Base-by-base conservation (phyloP, 345 rosid species). In the Pseudoturritis turrita region DNA sequence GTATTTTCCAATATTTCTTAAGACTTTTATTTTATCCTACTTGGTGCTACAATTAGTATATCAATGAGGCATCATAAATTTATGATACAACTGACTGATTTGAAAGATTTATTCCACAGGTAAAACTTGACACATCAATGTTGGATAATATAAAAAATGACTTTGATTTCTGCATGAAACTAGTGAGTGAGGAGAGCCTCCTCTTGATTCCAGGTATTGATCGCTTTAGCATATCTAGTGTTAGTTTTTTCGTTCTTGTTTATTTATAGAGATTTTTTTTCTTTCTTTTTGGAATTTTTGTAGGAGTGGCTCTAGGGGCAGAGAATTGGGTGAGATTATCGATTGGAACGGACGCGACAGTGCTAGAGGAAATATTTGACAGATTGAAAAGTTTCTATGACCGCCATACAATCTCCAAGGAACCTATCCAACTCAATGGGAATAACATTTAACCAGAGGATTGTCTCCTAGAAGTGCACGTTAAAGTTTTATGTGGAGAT, bases 321-420 rank as follows among this genome's bases (percentile, higher is more conserved):
- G 72, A 83, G 79, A 83, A 89, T 55, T 89, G 87, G 89, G 51
- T 86, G 25, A 85, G 84, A 10, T 40, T 87, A 51, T 78, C 85
- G 4, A 82, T 84, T 18, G 88, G 83, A 10, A 31, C 82, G 6
- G 86, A 82, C 5, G 79, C 79, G 7, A 62, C 81, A 17, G 33
- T 54, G 4, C 81, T 89, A 36, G 83, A 83, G 72, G 87, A 68
- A 7, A 88, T 86, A 26, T 71, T 89, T 15, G 71, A 45, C 19
- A 81, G 92, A 75, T 49, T 87, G 0, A 85, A 85, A 62, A 72
- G 80, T 55, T 89, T 87, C 71, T 77, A 19, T 51, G 52, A 58
- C 7, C 83, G 88, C 66, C 84, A 87, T 79, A 26, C 23, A 13
- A 41, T 4, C 4, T 14, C 50, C 1, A 41, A 23, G 0, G 36